Conservation (phyloP, 352 stramenopile genomes). For the Lagenidium giganteum region DNA sequence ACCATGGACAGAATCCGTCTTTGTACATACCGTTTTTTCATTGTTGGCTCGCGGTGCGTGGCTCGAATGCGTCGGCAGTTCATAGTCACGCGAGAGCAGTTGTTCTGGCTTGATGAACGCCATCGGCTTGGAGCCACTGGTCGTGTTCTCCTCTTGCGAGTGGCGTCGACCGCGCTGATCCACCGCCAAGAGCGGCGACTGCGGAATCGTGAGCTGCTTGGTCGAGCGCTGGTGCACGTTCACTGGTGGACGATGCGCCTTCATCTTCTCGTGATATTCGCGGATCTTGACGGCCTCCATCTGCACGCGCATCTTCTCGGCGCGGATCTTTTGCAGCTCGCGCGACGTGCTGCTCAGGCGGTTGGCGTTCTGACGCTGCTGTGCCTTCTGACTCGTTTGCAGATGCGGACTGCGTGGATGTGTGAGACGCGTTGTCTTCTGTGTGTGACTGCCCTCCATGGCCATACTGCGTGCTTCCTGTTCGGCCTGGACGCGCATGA, state of each 20-base stretch:
- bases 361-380: conserved; percentile 31
- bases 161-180: conserved; percentile 43
- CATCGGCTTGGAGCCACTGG: neutral
- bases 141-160: conserved; percentile 11
- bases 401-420: conserved; percentile 46
- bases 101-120: conserved; percentile 20
- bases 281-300: conserved; percentile 70
- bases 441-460: conserved; percentile 11
- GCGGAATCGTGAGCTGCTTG: conserved; percentile 75
- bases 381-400: conserved; percentile 28
- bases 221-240: conserved; percentile 77
- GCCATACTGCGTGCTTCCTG: conserved; percentile 45
- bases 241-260: conserved; percentile 47
- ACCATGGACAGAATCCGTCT: too few species aligned
- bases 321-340: conserved; percentile 72
- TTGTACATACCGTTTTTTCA: too few species aligned
- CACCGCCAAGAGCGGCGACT: conserved; percentile 61
- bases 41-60: neutral
- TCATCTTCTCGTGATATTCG: conserved; percentile 72
- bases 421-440: conserved; percentile 48
- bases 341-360: conserved; percentile 74
- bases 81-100: conserved; percentile 23
- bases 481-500: conserved; percentile 53
- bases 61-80: conserved; percentile 3
- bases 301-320: conserved; percentile 59